Conservation (phyloP, 257 asterid species). For the Haberlea rhodopensis region DNA sequence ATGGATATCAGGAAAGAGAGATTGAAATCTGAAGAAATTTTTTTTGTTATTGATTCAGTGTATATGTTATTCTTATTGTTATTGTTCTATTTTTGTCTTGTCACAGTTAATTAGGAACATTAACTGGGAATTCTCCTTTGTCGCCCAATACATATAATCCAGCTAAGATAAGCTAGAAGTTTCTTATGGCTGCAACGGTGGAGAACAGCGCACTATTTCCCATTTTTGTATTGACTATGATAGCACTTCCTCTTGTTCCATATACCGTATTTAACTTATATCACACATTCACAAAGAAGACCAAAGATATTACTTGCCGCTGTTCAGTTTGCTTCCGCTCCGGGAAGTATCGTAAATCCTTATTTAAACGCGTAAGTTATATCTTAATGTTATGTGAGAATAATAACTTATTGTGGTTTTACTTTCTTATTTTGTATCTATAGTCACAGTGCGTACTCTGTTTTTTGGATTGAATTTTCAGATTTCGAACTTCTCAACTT, state of each 20-base stretch:
- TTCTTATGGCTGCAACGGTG: constrained; percentile 76
- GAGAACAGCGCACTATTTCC: constrained; percentile 94
- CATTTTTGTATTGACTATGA: constrained; percentile 83
- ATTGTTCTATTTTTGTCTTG: not conserved
- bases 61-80: not conserved
- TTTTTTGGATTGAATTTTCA: constrained; percentile 41
- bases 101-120: not conserved
- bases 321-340: constrained; percentile 92
- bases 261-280: constrained; percentile 73
- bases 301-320: constrained; percentile 60
- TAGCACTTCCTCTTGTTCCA: constrained; percentile 94
- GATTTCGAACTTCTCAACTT: constrained; percentile 92
- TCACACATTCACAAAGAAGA: constrained; percentile 60
- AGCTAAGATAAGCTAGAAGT: constrained; percentile 28
- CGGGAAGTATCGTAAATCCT: constrained; percentile 89
- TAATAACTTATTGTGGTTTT: not conserved
- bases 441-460: not conserved
- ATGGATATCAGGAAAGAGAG: not conserved
- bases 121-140: not conserved
- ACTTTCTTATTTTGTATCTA: not conserved
- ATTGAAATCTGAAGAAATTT: not conserved
- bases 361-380: constrained; percentile 74
- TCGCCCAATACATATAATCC: not conserved
- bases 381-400: not conserved
- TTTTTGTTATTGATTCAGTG: not conserved